Evolutionary conservation across 2,329 filamentous ascomycete genomes (phyloP), one percentile per base, ranked within the genome.

Genomic region (Alternaria brassicae): DNA sequence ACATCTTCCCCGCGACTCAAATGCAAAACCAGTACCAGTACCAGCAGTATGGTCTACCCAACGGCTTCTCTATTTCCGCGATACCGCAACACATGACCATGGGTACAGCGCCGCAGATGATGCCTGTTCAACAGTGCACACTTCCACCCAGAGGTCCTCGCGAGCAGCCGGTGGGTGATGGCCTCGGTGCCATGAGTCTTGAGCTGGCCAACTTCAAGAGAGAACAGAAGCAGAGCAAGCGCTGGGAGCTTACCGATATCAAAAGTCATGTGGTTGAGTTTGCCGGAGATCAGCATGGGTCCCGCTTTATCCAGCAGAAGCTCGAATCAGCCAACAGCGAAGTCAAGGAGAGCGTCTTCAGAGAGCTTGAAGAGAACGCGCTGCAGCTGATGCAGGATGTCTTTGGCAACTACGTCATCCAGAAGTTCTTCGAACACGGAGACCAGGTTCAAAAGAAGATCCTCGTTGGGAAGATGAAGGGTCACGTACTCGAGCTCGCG

Each of bases 401-500:
- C 0, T 99, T 97, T 73, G 95, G 95, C 53, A 99, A 99, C 77
- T 99, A 98, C 73, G 95, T 99, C 34, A 93, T 98, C 37, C 95
- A 99, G 73, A 98, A 97, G 77, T 89, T 98, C 74, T 97, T 98
- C 63, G 94, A 98, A 76, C 92, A 98, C 76, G 94, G 95, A 37
- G 96, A 92, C 68, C 93, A 97, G 78, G 86, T 89, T 0, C 95
- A 99, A 80, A 99, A 99, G 82, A 93, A 90, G 77, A 85, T 91
- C 2, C 80, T 99, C 40, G 93, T 92, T 1, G 88, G 88, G 63
- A 88, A 91, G 77, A 97, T 98, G 93, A 91, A 90, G 76, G 91
- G 91, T 6, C 91, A 93, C 72, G 88, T 98, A 12, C 81, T 91
- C 44, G 86, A 88, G 30, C 81, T 99, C 51, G 96, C 93, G 0